Conservation (phyloP, 306 rosid species). For the Prunus fruticosa region DNA sequence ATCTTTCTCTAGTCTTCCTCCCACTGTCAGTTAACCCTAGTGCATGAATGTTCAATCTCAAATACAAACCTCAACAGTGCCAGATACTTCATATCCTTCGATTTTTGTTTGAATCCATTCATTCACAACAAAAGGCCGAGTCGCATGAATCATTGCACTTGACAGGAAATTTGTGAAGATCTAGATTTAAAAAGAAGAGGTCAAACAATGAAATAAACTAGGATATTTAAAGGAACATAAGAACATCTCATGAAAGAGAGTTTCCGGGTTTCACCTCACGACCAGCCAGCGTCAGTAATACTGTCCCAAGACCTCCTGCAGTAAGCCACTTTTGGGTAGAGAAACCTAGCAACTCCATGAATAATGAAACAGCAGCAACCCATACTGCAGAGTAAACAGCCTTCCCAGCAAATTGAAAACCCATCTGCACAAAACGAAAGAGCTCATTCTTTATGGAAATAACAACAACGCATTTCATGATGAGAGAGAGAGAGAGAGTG, state of each 20-base stretch:
- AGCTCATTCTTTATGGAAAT: slow-evolving; percentile 18
- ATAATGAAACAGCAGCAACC: slow-evolving; percentile 89
- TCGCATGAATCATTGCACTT: slow-evolving; percentile 92
- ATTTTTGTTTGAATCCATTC: slow-evolving; percentile 98
- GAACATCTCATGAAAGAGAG: slow-evolving; percentile 6
- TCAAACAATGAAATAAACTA: slow-evolving; percentile 20
- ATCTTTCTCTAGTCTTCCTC: not conserved
- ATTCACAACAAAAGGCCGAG: slow-evolving; percentile 88
- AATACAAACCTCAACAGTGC: slow-evolving; percentile 85
- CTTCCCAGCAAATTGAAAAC: slow-evolving; percentile 91
- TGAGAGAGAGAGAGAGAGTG: not conserved
- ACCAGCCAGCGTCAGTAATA: slow-evolving; percentile 93
- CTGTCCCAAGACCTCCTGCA: slow-evolving; percentile 99
- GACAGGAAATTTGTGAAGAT: slow-evolving; percentile 97
- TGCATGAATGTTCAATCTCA: not conserved
- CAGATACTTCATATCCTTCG: slow-evolving; percentile 97
- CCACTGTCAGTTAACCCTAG: not conserved
- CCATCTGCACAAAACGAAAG: slow-evolving; percentile 61
- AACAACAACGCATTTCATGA: not conserved
- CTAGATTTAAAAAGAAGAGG: slow-evolving; percentile 36
- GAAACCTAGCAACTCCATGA: slow-evolving; percentile 95
- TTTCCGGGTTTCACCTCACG: slow-evolving; percentile 66
- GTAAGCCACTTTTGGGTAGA: slow-evolving; percentile 96
- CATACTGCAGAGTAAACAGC: slow-evolving; percentile 91
- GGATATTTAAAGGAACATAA: slow-evolving; percentile 10